Base-by-base conservation (phyloP, 768 basidiomycete species). In the Pisolithus tinctorius region DNA sequence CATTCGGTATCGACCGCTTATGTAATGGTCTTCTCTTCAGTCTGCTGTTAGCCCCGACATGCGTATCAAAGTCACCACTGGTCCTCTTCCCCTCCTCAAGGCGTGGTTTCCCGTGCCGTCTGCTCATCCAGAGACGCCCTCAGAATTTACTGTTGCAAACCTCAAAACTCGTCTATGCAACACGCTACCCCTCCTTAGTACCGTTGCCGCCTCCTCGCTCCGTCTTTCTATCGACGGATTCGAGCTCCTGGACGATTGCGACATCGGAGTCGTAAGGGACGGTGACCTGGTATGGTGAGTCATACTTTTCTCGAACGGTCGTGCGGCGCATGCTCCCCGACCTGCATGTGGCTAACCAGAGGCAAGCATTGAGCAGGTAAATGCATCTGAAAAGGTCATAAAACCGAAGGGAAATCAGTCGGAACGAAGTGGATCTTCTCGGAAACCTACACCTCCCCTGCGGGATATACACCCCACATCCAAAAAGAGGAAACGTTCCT, bases 51-150 rank as follows among this genome's bases (percentile, higher is more conserved):
- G 20, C 20, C 20, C 34, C 14, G 11, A 34, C 52, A 80, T 82
- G 80, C 74, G 82, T 10, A 61, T 83, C 46, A 73, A 74, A 56
- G 67, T 83, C 49, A 76, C 75, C 51, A 72, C 77, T 0, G 60
- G 61, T 4, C 58, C 68, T 34, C 68, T 83, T 13, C 76, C 77
- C 1, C 67, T 63, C 23, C 53, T 79, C 13, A 78, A 74, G 53
- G 78, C 73, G 5, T 83, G 82, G 82, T 79, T 79, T 17, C 69
- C 73, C 27, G 66, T 71, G 38, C 48, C 56, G 10, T 49, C 58
- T 10, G 47, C 56, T n/a, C 26, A 44, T 53, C 34, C 34, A 34
- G 34, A 34, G 13, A 26, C 25, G 6, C 10, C 43, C 6, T 14
- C 48, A 1, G 43, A 42, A 5, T 43, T 26, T 4, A 58, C 55